Evolutionary conservation across 192 early-diverging fungal species (phyloP).

Genomic region (Cetraspora pellucida): DNA sequence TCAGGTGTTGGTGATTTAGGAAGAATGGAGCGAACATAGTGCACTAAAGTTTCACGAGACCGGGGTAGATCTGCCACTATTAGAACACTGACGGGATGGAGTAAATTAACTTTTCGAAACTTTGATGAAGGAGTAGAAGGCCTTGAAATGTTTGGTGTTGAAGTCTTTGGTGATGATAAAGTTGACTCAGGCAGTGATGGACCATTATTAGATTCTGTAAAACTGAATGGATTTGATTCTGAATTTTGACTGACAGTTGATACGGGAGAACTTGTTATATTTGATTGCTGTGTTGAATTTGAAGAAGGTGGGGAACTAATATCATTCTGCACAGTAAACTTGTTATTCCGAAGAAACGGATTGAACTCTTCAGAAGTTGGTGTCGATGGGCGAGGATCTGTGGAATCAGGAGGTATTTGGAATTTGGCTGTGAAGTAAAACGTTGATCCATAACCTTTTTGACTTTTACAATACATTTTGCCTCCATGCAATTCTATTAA

Average conservation of each 20-base stretch:
- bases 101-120: constrained; percentile 6
- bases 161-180: neutral
- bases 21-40: constrained; percentile 44
- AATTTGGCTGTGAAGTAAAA: constrained; percentile 75
- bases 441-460: constrained; percentile 69
- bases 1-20: constrained; percentile 32
- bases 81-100: constrained; percentile 38
- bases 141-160: neutral
- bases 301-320: constrained; percentile 10
- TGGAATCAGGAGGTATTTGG: constrained; percentile 42
- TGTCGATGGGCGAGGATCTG: constrained; percentile 46
- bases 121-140: constrained; percentile 15
- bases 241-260: constrained; percentile 9
- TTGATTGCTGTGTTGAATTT: neutral
- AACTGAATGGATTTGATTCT: constrained; percentile 1
- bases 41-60: constrained; percentile 45
- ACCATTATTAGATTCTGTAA: neutral
- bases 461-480: constrained; percentile 67
- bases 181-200: neutral
- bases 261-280: neutral
- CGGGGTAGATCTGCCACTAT: constrained; percentile 47
- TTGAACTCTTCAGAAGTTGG: constrained; percentile 41
- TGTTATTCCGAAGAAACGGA: constrained; percentile 21
- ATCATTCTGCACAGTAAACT: neutral
- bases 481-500: constrained; percentile 81